Conservation (phyloP, 352 stramenopile genomes). For the Pelagophyceae sp. region DNA sequence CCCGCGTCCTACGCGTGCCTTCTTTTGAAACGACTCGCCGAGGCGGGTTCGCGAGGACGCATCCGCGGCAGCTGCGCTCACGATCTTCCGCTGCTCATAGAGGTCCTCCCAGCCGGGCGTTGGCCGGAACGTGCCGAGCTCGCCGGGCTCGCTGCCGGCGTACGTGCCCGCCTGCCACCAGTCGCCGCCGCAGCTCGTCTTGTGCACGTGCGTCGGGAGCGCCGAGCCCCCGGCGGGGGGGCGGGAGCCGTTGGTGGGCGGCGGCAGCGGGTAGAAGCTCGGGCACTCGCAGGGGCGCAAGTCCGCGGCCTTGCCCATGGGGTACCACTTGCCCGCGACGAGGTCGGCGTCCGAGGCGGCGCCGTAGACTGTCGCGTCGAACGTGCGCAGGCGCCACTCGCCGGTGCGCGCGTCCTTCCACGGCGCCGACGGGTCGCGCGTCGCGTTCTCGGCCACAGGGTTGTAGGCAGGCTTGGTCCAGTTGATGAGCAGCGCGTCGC, state of each 20-base stretch:
- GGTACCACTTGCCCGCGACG: constrained; percentile 1
- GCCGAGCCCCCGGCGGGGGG: background rate
- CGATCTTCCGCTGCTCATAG: background rate
- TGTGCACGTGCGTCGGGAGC: constrained; percentile 5
- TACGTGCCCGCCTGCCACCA: constrained; percentile 1
- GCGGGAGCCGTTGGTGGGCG: no score
- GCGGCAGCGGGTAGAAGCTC: background rate
- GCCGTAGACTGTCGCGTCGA: background rate
- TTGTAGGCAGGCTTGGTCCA: constrained; percentile 6
- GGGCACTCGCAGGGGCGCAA: constrained; percentile 5
- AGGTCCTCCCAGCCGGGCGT: background rate
- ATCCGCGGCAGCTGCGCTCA: no score
- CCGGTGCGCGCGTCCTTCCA: background rate
- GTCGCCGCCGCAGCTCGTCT: constrained; percentile 9
- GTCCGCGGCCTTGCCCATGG: background rate
- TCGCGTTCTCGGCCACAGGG: background rate
- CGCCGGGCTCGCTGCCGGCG: background rate
- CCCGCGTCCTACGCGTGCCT: no score
- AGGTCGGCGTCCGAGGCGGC: background rate
- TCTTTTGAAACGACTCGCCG: no score
- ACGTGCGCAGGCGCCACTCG: constrained; percentile 10
- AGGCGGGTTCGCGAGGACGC: no score
- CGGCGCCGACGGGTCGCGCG: background rate
- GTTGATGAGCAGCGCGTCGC: background rate
- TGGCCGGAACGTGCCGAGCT: background rate